A percentile compares a stretch with the other conserved stretches of the same genome.
phyloP scores from a whole-genome alignment of 495 filamentous ascomycete species.

The Neurospora pannonica region DNA sequence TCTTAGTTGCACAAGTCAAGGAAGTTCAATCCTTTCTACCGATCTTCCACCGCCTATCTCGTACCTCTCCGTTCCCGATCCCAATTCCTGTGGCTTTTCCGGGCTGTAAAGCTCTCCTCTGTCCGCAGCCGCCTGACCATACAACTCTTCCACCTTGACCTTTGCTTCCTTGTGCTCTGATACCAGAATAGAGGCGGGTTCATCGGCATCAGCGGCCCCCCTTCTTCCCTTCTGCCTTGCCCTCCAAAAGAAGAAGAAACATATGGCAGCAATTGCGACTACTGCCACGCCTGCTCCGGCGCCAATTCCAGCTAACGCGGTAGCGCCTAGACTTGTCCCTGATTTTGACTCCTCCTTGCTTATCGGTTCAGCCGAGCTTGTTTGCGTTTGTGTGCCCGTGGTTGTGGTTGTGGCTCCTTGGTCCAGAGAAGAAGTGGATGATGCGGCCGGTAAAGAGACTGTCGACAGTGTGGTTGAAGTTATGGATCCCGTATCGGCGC shows the following conservation, averaged over 20 bases:
- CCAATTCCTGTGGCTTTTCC: not conserved
- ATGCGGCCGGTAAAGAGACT: not conserved
- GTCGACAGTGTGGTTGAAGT: not conserved
- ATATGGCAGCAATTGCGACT: not conserved
- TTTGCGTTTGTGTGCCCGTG: not conserved
- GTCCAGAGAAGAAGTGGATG: not conserved
- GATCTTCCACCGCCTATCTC: not conserved
- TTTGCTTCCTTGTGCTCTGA: not conserved
- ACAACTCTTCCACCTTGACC: not conserved
- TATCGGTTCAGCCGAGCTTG: not conserved
- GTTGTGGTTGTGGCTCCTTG: not conserved
- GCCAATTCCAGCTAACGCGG: not conserved
- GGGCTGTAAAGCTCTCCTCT: not conserved
- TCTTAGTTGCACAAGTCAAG: not conserved
- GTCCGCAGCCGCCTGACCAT: not conserved
- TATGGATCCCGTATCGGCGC: not conserved
- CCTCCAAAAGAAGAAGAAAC: not conserved
- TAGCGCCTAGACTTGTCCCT: not conserved
- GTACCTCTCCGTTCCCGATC: not conserved
- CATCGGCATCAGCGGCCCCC: not conserved
- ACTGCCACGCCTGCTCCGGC: not conserved
- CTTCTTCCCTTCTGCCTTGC: not conserved
- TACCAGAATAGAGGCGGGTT: not conserved
- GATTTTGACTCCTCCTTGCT: not conserved
- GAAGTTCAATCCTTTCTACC: not conserved